Evolutionary conservation across 129 eudicot genomes (phyloP), one percentile per base, ranked within the genome.

Genomic region (Flaveria bidentis): DNA sequence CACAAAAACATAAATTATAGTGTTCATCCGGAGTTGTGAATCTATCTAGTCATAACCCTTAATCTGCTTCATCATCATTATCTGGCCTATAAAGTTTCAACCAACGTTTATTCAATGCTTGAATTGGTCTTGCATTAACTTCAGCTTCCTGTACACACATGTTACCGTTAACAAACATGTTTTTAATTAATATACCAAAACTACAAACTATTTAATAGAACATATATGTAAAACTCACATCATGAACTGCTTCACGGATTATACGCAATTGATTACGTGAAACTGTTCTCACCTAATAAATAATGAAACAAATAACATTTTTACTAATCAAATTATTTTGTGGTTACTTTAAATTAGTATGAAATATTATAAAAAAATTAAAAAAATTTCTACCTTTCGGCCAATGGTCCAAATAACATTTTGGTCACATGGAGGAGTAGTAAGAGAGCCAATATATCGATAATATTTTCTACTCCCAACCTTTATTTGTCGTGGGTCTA

Each of bases 391-490:
- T 63, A 82, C 85, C 82, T 76, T 82, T 30, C 39, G 78, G 47
- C 71, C 76, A 30, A 82, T 60, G 36, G 85, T 82, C 85, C 85
- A 82, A 63, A 13, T 76, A 63, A 82, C 85, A 61, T 71, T 28
- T 41, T 82, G 74, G 62, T 57, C 17, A 13, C 82, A 82, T 11
- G 85, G 78, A 17, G 85, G 85, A 71, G 77, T 76, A 16, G 82
- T 82, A 47, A 82, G 80, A 25, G 85, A 82, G n/a, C 85, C 82
- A 64, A 76, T 70, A 46, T 82, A 82, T 20, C 81, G 65, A 66
- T 71, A 82, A 71, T 75, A 82, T 50, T 61, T 64, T 39, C 74
- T 71, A 6, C 73, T 63, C 20, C 76, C 77, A 26, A 82, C 13
- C 44, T 69, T 55, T 3, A 76, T 67, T 13, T 76, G 57, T 65